Conservation (phyloP, 441 rosid genomes). For the Breynia disticha region DNA sequence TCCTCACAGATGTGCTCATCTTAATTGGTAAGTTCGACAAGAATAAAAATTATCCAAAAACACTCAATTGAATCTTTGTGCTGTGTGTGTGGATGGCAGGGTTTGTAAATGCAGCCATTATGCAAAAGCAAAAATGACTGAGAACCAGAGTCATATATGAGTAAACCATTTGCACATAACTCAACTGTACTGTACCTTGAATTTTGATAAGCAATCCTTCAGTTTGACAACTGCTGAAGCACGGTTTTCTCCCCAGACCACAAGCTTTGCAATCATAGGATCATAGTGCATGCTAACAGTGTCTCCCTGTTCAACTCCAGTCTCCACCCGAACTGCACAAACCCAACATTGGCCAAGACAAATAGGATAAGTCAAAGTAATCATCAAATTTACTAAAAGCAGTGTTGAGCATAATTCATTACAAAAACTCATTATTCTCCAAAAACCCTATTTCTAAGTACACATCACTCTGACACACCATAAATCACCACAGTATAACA, state of each 20-base stretch:
- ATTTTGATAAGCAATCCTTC: conserved; percentile 76
- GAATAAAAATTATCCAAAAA: background rate
- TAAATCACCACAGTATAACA: too few relatives aligned
- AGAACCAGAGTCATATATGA: conserved; percentile 7
- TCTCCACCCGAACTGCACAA: conserved; percentile 72
- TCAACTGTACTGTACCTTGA: conserved; percentile 47
- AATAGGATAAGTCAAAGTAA: too few relatives aligned
- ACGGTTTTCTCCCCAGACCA: conserved; percentile 84
- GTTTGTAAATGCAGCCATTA: background rate
- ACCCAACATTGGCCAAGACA: too few relatives aligned
- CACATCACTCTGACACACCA: too few relatives aligned
- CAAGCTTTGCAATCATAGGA: conserved; percentile 99
- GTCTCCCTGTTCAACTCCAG: conserved; percentile 94
- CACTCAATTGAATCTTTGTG: background rate
- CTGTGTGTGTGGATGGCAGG: too few relatives aligned
- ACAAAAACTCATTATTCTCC: too few relatives aligned
- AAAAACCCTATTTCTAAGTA: too few relatives aligned
- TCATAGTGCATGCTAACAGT: conserved; percentile 96
- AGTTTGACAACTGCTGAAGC: conserved; percentile 74
- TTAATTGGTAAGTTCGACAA: background rate
- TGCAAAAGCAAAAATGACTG: too few relatives aligned
- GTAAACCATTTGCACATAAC: conserved; percentile 9
- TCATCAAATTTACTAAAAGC: too few relatives aligned
- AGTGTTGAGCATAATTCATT: too few relatives aligned
- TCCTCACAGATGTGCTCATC: background rate